These are phyloP conservation scores for Diutina scorzettiae DNA, from an alignment of 1,139 yeast species.

Conservation along the genomic window DNA sequence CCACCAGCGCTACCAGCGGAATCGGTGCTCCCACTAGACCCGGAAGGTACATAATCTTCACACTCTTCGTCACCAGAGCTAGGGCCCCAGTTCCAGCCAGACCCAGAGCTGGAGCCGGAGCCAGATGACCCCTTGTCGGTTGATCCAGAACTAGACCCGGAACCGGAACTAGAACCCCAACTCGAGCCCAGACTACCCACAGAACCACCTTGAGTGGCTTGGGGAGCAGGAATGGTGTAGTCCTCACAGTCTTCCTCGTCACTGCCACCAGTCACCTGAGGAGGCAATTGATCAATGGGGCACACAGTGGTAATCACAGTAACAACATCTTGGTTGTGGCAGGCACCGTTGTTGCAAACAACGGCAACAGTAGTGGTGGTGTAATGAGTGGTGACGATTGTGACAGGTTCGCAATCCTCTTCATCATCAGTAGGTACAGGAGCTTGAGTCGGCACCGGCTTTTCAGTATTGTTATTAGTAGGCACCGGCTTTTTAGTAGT, in stretches of 20 bases:
- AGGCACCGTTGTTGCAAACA: background rate
- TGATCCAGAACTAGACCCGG: background rate
- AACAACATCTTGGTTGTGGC: background rate
- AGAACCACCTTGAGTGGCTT: background rate
- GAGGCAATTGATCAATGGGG: background rate
- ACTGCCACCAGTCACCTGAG: background rate
- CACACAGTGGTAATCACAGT: slow-evolving; percentile 1
- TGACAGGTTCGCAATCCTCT: slow-evolving; percentile 1
- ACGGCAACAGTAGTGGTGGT: background rate
- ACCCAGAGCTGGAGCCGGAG: background rate
- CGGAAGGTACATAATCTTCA: background rate
- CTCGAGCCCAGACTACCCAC: background rate
- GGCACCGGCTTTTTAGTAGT: too few relatives aligned
- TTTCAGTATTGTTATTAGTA: too few relatives aligned
- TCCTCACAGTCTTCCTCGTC: slow-evolving; percentile 2
- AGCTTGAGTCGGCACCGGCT: too few relatives aligned
- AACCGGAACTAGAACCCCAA: background rate
- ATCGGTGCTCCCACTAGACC: background rate
- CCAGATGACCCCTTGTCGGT: background rate
- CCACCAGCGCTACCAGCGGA: background rate
- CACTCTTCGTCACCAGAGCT: background rate
- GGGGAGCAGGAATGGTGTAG: background rate
- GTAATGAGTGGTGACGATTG: slow-evolving; percentile 2
- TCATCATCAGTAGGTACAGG: too few relatives aligned
- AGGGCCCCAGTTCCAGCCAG: slow-evolving; percentile 1